phyloP scores from a whole-genome alignment of 163 green algal species.

The Dunaliella salina region DNA sequence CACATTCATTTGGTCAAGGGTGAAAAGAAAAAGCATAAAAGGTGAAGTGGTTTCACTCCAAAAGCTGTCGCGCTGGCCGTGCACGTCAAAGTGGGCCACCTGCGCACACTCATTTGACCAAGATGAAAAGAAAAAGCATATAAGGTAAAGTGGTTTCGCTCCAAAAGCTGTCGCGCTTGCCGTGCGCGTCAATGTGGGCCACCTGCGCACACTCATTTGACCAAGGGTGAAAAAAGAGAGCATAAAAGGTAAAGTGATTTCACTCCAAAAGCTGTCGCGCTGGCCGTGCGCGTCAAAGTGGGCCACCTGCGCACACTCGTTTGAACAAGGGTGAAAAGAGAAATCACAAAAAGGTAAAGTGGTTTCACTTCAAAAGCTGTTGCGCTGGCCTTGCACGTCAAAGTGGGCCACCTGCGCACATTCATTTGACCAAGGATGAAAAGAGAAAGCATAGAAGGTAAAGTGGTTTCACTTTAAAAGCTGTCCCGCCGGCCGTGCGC shows the following conservation, averaged over 20 bases:
- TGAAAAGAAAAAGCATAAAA: background rate
- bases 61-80: conserved; percentile 23
- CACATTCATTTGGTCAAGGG: too few species aligned
- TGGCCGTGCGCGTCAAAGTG: conserved; percentile 28
- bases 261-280: conserved; percentile 19
- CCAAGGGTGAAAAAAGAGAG: too few species aligned
- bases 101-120: background rate
- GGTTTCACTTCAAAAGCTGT: conserved; percentile 18
- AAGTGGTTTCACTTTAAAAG: conserved; percentile 13
- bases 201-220: conserved; percentile 12
- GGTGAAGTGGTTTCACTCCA: conserved; percentile 19
- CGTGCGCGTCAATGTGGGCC: conserved; percentile 26
- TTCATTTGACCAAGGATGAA: too few species aligned
- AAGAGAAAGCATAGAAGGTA: too few species aligned
- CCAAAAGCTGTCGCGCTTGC: conserved; percentile 22
- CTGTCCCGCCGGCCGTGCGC: conserved; percentile 22
- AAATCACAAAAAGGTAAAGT: background rate
- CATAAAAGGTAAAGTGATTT: background rate
- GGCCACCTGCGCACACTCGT: conserved; percentile 9
- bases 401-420: conserved; percentile 26
- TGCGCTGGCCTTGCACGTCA: conserved; percentile 21
- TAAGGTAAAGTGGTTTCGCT: background rate
- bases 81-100: conserved; percentile 32
- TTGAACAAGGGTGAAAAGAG: background rate
- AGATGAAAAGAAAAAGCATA: background rate